A percentile compares a stretch with the other conserved stretches of the same genome.
These are phyloP conservation scores for Vairimorpha necatrix DNA, from an alignment of 371 early-diverging fungal genomes.

Conservation along the genomic window DNA sequence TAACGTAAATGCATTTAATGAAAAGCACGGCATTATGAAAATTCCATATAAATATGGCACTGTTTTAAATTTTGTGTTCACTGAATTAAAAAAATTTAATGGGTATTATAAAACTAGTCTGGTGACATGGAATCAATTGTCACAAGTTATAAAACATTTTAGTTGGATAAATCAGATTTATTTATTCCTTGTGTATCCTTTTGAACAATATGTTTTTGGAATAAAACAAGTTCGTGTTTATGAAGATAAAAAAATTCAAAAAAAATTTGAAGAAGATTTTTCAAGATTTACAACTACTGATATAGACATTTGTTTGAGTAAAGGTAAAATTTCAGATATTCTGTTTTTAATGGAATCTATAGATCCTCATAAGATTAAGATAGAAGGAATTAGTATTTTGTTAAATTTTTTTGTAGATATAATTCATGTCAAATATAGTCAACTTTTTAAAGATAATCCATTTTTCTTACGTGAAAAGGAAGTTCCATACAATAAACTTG, in stretches of 20 bases:
- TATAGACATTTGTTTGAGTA: slow-evolving; percentile 3
- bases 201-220: not conserved
- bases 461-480: not conserved
- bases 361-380: not conserved
- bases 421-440: not conserved
- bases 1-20: not conserved
- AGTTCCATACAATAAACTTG: not conserved
- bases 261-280: not conserved
- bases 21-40: not conserved
- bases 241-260: slow-evolving; percentile 1
- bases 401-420: slow-evolving; percentile 6
- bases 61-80: not conserved
- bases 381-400: not conserved
- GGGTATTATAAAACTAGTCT: not conserved
- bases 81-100: slow-evolving; percentile 8
- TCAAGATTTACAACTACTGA: not conserved
- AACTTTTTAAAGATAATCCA: not conserved
- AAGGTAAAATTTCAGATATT: not conserved
- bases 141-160: not conserved
- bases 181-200: slow-evolving; percentile 19
- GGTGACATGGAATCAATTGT: not conserved
- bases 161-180: slow-evolving; percentile 13
- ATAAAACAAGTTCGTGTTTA: not conserved
- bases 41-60: not conserved
- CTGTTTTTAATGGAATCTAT: not conserved